phyloP scores from a whole-genome alignment of 768 basidiomycete genomes.

The Podaxis sp. region DNA sequence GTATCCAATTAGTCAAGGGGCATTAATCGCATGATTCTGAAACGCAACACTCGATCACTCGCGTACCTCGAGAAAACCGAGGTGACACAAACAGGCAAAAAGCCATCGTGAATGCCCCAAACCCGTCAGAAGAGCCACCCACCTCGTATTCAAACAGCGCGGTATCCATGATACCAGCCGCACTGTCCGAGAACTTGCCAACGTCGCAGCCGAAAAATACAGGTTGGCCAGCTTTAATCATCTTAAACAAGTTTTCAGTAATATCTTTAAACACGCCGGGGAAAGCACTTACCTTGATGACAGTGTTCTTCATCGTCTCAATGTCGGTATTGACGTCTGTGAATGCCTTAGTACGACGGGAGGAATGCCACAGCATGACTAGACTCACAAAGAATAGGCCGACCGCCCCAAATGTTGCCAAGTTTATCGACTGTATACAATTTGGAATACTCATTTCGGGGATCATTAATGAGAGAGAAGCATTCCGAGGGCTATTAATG shows the following conservation, averaged over 20 bases:
- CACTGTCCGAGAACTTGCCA: slow-evolving; percentile 74
- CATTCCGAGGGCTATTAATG: slow-evolving; percentile 57
- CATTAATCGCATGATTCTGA: neutral
- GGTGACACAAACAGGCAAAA: neutral
- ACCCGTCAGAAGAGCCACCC: slow-evolving; percentile 6
- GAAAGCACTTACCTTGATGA: slow-evolving; percentile 55
- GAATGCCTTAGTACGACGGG: neutral
- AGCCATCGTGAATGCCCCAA: neutral
- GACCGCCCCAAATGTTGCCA: slow-evolving; percentile 89
- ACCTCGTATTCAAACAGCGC: slow-evolving; percentile 82
- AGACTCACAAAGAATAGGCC: slow-evolving; percentile 75
- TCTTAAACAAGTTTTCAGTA: slow-evolving; percentile 25
- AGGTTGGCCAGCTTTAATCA: slow-evolving; percentile 84
- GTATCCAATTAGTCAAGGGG: neutral
- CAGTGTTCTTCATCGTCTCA: slow-evolving; percentile 74
- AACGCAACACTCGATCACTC: neutral
- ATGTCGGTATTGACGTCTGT: slow-evolving; percentile 88
- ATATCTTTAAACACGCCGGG: neutral
- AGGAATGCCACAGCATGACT: neutral
- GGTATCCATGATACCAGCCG: slow-evolving; percentile 83
- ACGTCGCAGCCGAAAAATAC: slow-evolving; percentile 98
- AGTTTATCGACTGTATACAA: slow-evolving; percentile 92
- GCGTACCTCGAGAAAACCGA: too few relatives aligned
- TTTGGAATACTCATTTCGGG: slow-evolving; percentile 78
- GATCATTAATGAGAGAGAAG: slow-evolving; percentile 95